Conservation (phyloP, 1,139 yeast species). For the Scheffersomyces segobiensis region DNA sequence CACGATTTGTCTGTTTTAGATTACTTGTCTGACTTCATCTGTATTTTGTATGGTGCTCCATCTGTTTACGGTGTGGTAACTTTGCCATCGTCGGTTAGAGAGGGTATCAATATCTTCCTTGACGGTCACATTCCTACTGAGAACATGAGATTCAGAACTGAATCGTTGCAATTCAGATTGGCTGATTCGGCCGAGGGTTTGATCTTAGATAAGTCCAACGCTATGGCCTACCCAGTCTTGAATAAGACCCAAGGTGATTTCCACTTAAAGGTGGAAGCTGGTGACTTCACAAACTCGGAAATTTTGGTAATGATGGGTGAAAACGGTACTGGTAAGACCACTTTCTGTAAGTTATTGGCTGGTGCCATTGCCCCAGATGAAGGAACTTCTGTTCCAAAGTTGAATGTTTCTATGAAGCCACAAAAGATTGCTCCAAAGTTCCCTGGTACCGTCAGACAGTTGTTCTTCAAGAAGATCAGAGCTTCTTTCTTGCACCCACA, state of each 20-base stretch:
- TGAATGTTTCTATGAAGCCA: conserved; percentile 96
- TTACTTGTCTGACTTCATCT: conserved; percentile 91
- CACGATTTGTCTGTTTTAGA: conserved; percentile 97
- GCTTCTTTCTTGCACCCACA: conserved; percentile 94
- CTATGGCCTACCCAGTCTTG: conserved; percentile 79
- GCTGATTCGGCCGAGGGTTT: conserved; percentile 87
- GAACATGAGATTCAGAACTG: conserved; percentile 94
- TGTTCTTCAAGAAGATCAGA: conserved; percentile 93
- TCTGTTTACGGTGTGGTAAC: conserved; percentile 98
- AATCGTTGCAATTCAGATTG: conserved; percentile 89
- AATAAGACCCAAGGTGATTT: conserved; percentile 94
- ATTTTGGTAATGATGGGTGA: conserved; percentile 99
- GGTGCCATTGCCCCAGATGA: conserved; percentile 89
- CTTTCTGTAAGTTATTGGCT: conserved; percentile 91
- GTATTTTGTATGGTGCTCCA: conserved; percentile 96
- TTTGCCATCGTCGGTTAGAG: conserved; percentile 93
- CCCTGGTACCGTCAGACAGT: conserved; percentile 97
- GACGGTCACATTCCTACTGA: conserved; percentile 98
- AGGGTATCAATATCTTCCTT: conserved; percentile 96
- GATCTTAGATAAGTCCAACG: conserved; percentile 75
- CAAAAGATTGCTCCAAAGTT: conserved; percentile 98
- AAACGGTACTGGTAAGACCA: conserved; percentile 98
- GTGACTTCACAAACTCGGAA: conserved; percentile 95
- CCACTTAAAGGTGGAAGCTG: conserved; percentile 74
- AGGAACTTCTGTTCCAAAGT: conserved; percentile 73